Percentiles rank a stretch among this genome's conserved stretches.
phyloP scores from a whole-genome alignment of 306 rosid genomes.

The Inga laurina region DNA sequence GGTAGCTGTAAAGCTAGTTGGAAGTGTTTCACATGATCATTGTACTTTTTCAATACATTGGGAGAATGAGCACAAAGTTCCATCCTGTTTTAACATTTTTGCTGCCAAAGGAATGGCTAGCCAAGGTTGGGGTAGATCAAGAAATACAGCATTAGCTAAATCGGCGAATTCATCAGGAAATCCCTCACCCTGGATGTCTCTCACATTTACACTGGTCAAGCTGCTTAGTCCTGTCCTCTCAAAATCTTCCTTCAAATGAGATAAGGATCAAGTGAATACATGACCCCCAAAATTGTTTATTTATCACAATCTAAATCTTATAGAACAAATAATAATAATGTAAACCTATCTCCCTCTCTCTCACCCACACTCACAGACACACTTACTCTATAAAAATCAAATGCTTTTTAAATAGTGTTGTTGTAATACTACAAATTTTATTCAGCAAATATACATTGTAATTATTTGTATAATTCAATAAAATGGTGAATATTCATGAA shows the following conservation, averaged over 20 bases:
- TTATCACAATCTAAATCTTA: neutral
- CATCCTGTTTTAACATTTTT: conserved; percentile 74
- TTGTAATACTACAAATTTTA: too few relatives aligned
- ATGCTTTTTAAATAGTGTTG: neutral
- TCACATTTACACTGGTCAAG: conserved; percentile 68
- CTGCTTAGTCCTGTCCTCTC: conserved; percentile 75
- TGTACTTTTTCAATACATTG: conserved; percentile 89
- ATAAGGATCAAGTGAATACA: conserved; percentile 15
- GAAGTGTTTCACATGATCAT: conserved; percentile 66
- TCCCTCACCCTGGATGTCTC: conserved; percentile 88
- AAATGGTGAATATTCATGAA: too few relatives aligned
- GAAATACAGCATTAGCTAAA: conserved; percentile 68
- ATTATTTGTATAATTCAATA: too few relatives aligned
- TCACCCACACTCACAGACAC: conserved; percentile 38
- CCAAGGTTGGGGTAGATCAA: conserved; percentile 96
- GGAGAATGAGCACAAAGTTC: conserved; percentile 64
- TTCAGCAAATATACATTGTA: too few relatives aligned
- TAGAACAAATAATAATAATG: neutral
- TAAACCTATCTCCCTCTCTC: neutral
- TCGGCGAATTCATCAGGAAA: conserved; percentile 69
- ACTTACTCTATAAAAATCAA: conserved; percentile 8
- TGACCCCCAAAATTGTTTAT: neutral
- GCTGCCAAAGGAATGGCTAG: conserved; percentile 80
- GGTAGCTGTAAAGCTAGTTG: conserved; percentile 64
- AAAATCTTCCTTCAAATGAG: conserved; percentile 68